Evolutionary conservation across 2,329 filamentous ascomycete species (phyloP).

Genomic region (Talaromyces sp.): DNA sequence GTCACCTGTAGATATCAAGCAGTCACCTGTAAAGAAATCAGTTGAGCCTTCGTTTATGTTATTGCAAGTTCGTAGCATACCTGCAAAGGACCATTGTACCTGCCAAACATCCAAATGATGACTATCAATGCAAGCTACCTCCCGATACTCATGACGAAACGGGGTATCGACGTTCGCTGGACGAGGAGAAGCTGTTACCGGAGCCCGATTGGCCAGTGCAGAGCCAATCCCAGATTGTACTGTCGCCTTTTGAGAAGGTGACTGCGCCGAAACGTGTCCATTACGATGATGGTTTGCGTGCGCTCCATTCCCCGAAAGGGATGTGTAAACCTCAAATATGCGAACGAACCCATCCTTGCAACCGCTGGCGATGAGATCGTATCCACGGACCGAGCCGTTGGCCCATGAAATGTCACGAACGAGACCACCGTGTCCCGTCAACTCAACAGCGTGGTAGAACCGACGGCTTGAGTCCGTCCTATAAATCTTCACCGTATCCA

Average conservation of each 20-base stretch:
- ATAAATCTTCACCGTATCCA: constrained; percentile 78
- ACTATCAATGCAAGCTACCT: constrained; percentile 41
- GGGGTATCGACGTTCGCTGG: constrained; percentile 31
- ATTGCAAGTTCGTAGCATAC: constrained; percentile 22
- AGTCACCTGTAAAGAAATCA: constrained; percentile 32
- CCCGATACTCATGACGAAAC: constrained; percentile 39
- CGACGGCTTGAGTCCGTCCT: constrained; percentile 68
- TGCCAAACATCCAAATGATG: constrained; percentile 44
- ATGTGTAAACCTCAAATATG: constrained; percentile 65
- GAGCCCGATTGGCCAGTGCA: constrained; percentile 35
- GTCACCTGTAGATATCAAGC: constrained; percentile 40
- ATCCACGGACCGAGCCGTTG: constrained; percentile 81
- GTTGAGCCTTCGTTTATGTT: background rate
- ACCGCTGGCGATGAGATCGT: constrained; percentile 84
- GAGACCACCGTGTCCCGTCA: constrained; percentile 67
- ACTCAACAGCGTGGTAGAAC: constrained; percentile 77
- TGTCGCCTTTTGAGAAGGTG: constrained; percentile 28
- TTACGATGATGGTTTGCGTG: constrained; percentile 26
- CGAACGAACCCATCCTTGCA: constrained; percentile 87
- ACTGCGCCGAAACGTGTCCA: constrained; percentile 23
- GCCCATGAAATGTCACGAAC: constrained; percentile 91
- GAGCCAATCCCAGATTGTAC: constrained; percentile 40
- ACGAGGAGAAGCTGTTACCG: constrained; percentile 28
- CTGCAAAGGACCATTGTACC: constrained; percentile 41
- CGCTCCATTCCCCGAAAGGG: constrained; percentile 23